phyloP scores from a whole-genome alignment of 2,329 filamentous ascomycete genomes.

The Colletotrichum godetiae region DNA sequence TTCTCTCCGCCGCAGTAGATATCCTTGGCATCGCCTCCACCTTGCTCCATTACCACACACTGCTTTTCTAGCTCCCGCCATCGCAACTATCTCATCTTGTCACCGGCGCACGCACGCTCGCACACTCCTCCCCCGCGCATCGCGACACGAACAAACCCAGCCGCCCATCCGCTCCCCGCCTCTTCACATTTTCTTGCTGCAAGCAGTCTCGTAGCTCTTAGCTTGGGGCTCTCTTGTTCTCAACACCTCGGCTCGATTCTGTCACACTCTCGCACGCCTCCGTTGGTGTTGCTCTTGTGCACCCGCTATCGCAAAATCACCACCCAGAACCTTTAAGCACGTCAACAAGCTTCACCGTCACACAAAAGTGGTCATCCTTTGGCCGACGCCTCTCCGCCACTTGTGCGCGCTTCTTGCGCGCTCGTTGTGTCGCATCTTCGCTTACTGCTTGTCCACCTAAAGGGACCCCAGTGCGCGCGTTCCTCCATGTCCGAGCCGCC shows the following conservation, averaged over 20 bases:
- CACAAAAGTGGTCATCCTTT: neutral
- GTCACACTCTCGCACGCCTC: neutral
- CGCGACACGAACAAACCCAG: neutral
- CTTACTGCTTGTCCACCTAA: neutral
- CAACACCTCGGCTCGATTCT: neutral
- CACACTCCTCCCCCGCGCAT: slow-evolving; percentile 4
- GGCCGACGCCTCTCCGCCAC: neutral
- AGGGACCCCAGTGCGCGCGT: neutral
- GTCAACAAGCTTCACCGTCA: neutral
- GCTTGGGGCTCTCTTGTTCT: neutral
- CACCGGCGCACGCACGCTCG: slow-evolving; percentile 10
- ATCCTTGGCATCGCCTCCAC: neutral
- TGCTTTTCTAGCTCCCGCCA: neutral
- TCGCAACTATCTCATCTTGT: neutral
- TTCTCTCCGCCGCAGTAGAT: neutral
- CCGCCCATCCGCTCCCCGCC: neutral
- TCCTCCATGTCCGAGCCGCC: slow-evolving; percentile 21
- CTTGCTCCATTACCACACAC: neutral
- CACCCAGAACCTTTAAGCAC: neutral
- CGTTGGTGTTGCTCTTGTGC: neutral
- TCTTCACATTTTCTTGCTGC: neutral
- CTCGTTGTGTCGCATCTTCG: neutral
- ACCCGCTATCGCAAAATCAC: neutral
- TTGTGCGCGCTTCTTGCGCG: neutral
- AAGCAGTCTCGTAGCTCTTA: neutral